Evolutionary conservation across 805 yeast species (phyloP), one percentile per base, ranked within the genome.

Genomic region (Metschnikowia shivogae): DNA sequence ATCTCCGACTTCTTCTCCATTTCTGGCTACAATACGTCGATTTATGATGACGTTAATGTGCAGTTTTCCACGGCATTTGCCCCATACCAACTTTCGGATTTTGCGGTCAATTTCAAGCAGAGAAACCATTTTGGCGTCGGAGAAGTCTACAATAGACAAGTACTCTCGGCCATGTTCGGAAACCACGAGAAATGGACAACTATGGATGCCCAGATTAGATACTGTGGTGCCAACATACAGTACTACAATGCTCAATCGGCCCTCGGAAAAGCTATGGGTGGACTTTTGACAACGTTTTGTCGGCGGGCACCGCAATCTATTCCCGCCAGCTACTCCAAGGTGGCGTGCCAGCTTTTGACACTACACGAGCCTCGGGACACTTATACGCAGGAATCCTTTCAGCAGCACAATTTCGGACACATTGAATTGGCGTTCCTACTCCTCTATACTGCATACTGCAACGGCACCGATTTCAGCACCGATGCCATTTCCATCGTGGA

Each of bases 201-300:
- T 1, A 63, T 77, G 30, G 71, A 81, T 46, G 66, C 70, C 3
- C 77, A 75, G 33, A 73, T 88, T 5, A 62, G 76, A 2, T 69
- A 73, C 1, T 80, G 85, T 1, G 82, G 89, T 48, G 62, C 81
- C 36, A 82, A 83, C 54, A 58, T 81, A 39, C 88, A 88, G 49
- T 74, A 73, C 53, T 73, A 80, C 6, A 74, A 81, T 34, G 75
- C 90, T 1, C 95, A 89, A 56, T 70, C 82, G 12, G 69, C 78
- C 4, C 77, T 86, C 17, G 84, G 88, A 3, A 84, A 83, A 54
- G 77, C 95, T 0, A 81, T 87, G 76, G 89, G 92, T 40, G 89
- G 93, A 1, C 67, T 89, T 29, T 50, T 88, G 19, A 81, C 92
- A 0, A 78, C 92, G 0, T 82, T 68, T 55, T 75, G 85, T 47